A percentile compares a stretch with the other conserved stretches of the same genome.
phyloP scores from a whole-genome alignment of 2,329 filamentous ascomycete species.

The Aspergillus fijiensis region DNA sequence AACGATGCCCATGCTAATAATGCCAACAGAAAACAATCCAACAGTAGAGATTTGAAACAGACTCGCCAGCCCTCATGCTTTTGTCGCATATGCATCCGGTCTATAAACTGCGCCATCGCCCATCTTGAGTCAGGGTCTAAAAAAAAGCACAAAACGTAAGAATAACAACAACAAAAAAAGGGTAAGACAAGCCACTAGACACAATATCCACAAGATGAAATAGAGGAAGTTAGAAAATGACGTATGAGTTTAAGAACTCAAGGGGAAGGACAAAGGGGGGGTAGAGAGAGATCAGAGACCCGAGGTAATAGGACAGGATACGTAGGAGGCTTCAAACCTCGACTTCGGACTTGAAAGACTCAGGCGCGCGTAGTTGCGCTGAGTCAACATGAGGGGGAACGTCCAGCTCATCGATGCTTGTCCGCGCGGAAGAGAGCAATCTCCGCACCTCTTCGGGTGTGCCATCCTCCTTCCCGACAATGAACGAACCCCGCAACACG shows the following conservation, averaged over 20 bases:
- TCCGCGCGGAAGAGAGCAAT: conserved; percentile 36
- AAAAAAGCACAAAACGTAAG: conserved; percentile 7
- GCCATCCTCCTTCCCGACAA: conserved; percentile 24
- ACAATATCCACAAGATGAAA: conserved; percentile 14
- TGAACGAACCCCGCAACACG: conserved; percentile 23
- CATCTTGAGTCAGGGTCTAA: conserved; percentile 28
- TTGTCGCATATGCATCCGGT: conserved; percentile 37
- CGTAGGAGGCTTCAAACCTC: background rate
- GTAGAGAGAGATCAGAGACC: background rate
- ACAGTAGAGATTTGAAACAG: conserved; percentile 2
- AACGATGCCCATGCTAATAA: conserved; percentile 27
- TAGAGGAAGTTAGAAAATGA: conserved; percentile 4
- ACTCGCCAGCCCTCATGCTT: conserved; percentile 28
- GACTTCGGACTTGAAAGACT: conserved; percentile 11
- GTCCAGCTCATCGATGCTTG: conserved; percentile 37
- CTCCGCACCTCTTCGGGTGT: conserved; percentile 36
- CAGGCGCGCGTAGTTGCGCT: conserved; percentile 16
- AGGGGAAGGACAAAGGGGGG: background rate
- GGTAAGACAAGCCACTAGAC: conserved; percentile 6
- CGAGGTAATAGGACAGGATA: background rate
- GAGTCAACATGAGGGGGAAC: conserved; percentile 26
- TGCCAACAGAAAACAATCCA: conserved; percentile 16
- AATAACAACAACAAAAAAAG: conserved; percentile 11
- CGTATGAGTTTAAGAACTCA: conserved; percentile 11
- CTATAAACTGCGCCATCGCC: conserved; percentile 37